Base-by-base conservation (phyloP, 441 rosid genomes). In the Isatis lusitanica region DNA sequence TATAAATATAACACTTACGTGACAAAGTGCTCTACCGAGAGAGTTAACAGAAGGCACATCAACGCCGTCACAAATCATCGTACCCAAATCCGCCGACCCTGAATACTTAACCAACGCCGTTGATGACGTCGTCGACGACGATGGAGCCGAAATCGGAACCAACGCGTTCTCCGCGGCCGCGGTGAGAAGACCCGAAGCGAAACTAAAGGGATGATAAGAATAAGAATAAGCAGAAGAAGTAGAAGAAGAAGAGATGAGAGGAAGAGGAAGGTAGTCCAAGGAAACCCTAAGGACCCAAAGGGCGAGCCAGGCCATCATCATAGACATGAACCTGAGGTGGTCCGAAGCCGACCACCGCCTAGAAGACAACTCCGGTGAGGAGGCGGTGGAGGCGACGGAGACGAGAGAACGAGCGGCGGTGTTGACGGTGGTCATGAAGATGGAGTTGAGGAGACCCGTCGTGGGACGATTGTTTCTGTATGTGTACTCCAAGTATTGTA, bases 381-480 rank as follows among this genome's bases (percentile, higher is more conserved):
- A 82, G 11, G 85, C 62, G 71, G 75, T 85, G 48, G 87, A 83
- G 1, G 93, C 84, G 1, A 86, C 84, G 15, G 88, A 83, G 57
- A 87, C 86, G 9, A 87, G 88, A 12, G 88, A 80, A 61, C 78
- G 87, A 7, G 87, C 85, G 0, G 92, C 96, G 50, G 70, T 69
- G 82, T 86, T 90, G 57, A 86, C 82, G 6, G 91, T 88, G 39
- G 89, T 83, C 85, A 81, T 86, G 85, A 90, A 86, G 56, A 88
- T 68, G 40, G 84, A 77, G 79, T 85, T 84, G 70, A 88, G 58
- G 47, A 87, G 73, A 36, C 83, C 70, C 8, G 90, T 73, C 39
- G 81, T 73, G 44, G 81, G 81, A 66, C 77, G 81, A 35, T 78
- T 78, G 81, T 78, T 78, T 9, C 81, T 67, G 56, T 78, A 78